Base-by-base conservation (phyloP, 192 early-diverging fungal genomes). In the Podila horticola region DNA sequence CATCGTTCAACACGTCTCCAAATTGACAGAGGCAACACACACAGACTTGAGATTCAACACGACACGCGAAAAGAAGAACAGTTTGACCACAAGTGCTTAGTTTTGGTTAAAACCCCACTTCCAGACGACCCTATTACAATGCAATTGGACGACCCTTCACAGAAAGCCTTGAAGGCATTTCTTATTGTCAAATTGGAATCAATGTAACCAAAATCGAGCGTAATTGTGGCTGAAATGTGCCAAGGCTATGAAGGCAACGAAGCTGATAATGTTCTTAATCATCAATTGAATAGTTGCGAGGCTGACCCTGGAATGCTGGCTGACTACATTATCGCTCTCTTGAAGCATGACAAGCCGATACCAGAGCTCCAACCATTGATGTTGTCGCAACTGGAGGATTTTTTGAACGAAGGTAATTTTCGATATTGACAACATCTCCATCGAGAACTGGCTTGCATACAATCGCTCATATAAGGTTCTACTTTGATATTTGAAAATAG, bases 261-360 rank as follows among this genome's bases (percentile, higher is more conserved):
- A 45, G 15, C 15, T 45, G 4, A 45, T 45, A 17, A 17, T 17
- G 15, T 45, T 20, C 3, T 5, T 28, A 65, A 38, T 22, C 28
- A 61, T 61, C 9, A 61, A 34, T 19, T 68, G 19, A 30, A 60
- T 70, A 90, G 89, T 61, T 88, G 85, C 38, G 89, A 90, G 41
- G 89, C 88, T 33, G 94, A 95, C 79, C 93, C 92, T 19, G 77
- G 72, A n/a, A 92, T 93, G 34, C 66, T 95, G 24, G 91, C 94
- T 10, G 90, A 95, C 31, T 96, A 95, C 81, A 89, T 95, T 34
- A 79, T 95, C 50, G 94, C 95, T 5, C 79, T 96, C 20, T 73
- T 96, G n/a, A 86, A 85, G 34, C 91, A 93, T 51, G 90, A 94
- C 51, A 86, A 91, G 52, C 64, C 86, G 9, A 82, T 83, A 15